phyloP scores from a whole-genome alignment of 805 yeast species.

The Wickerhamomyces bovis region DNA sequence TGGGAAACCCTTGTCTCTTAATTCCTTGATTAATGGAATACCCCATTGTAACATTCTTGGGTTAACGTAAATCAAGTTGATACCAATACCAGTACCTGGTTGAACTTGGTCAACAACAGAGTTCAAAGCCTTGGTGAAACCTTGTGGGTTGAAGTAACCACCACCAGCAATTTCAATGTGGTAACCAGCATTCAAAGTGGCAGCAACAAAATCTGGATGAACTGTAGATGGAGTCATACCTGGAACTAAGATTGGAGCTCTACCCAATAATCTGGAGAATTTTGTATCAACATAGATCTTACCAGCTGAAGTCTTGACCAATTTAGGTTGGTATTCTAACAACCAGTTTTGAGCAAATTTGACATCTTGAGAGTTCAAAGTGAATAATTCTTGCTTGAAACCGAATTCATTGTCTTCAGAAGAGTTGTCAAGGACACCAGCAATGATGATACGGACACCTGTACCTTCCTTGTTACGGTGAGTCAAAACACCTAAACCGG shows the following conservation, averaged over 20 bases:
- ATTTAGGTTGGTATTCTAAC: conserved; percentile 77
- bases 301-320: conserved; percentile 67
- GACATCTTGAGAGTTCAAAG: conserved; percentile 49
- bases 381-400: conserved; percentile 91
- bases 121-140: conserved; percentile 71
- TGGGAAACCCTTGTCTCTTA: conserved; percentile 91
- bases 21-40: conserved; percentile 85
- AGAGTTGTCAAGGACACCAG: conserved; percentile 77
- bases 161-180: conserved; percentile 99
- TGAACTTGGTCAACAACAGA: conserved; percentile 59
- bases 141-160: conserved; percentile 79
- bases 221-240: conserved; percentile 99
- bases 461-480: conserved; percentile 98
- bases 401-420: conserved; percentile 78
- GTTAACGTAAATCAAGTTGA: conserved; percentile 91
- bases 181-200: conserved; percentile 93
- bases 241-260: conserved; percentile 95
- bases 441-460: conserved; percentile 90
- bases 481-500: conserved; percentile 93
- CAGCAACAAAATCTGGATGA: conserved; percentile 88
- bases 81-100: conserved; percentile 87
- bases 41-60: conserved; percentile 99
- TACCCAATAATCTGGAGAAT: conserved; percentile 84
- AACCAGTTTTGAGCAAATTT: conserved; percentile 91
- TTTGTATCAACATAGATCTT: conserved; percentile 87